These are phyloP conservation scores for Pisolithus orientalis DNA, from an alignment of 768 basidiomycete genomes.

Conservation along the genomic window DNA sequence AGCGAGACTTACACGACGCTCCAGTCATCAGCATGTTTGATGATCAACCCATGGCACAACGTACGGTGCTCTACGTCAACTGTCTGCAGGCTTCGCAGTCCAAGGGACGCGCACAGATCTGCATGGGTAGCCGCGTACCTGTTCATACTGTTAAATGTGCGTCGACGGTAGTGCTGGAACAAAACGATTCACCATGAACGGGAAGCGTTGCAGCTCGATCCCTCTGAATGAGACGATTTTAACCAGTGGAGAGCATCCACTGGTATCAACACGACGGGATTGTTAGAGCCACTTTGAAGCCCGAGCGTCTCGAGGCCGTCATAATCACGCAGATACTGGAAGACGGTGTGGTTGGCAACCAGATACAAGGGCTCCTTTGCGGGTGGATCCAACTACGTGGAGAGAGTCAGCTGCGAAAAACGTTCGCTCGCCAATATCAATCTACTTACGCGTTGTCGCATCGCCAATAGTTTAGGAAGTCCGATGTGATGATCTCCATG, in stretches of 20 bases:
- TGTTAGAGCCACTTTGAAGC: conserved; percentile 38
- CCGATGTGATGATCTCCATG: conserved; percentile 94
- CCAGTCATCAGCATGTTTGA: conserved; percentile 58
- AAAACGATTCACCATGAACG: not conserved
- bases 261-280: conserved; percentile 49
- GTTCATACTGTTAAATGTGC: not conserved
- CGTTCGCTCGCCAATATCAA: not conserved
- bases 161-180: not conserved
- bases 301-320: conserved; percentile 69
- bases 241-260: conserved; percentile 51
- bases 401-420: not conserved
- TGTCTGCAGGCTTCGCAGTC: conserved; percentile 53
- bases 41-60: conserved; percentile 62
- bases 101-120: conserved; percentile 47
- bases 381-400: conserved; percentile 53
- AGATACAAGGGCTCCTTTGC: conserved; percentile 63
- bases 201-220: not conserved
- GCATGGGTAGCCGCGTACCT: conserved; percentile 41
- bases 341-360: conserved; percentile 49
- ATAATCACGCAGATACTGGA: conserved; percentile 68
- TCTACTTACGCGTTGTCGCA: conserved; percentile 54
- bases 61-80: conserved; percentile 73
- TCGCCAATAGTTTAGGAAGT: conserved; percentile 62
- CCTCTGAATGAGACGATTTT: conserved; percentile 28
- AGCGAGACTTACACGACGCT: conserved; percentile 32